Evolutionary conservation across 306 rosid genomes (phyloP).

Genomic region (Urtica urens): DNA sequence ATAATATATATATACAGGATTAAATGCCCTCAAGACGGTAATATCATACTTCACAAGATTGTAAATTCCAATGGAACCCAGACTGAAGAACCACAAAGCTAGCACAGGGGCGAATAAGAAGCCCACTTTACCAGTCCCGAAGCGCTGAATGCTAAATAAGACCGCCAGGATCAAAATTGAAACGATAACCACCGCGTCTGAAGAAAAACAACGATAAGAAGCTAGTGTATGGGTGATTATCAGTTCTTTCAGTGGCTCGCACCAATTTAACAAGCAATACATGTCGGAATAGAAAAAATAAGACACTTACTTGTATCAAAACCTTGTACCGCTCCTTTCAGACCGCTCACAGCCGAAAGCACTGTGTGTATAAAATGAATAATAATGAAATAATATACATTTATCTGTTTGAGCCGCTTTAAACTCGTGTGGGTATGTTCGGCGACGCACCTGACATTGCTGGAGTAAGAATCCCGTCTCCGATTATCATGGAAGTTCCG

Average conservation of each 20-base stretch:
- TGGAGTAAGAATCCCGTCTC: slow-evolving; percentile 94
- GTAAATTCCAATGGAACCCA: slow-evolving; percentile 79
- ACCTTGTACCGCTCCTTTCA: slow-evolving; percentile 56
- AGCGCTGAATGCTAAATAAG: slow-evolving; percentile 77
- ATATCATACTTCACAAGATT: slow-evolving; percentile 50
- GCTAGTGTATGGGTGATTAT: too few relatives aligned
- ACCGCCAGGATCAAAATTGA: slow-evolving; percentile 51
- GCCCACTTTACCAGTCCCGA: slow-evolving; percentile 86
- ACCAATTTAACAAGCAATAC: too few relatives aligned
- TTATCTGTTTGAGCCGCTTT: neutral
- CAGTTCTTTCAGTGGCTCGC: too few relatives aligned
- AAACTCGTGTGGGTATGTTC: neutral
- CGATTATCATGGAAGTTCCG: slow-evolving; percentile 96
- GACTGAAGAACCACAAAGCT: slow-evolving; percentile 84
- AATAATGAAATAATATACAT: neutral
- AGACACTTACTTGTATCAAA: slow-evolving; percentile 62
- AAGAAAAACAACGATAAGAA: slow-evolving; percentile 20
- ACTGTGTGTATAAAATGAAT: slow-evolving; percentile 42
- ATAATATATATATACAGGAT: slow-evolving; percentile 75
- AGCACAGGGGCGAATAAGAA: slow-evolving; percentile 80
- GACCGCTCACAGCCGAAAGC: slow-evolving; percentile 89
- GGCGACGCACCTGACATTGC: slow-evolving; percentile 73
- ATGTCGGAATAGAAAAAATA: slow-evolving; percentile 9
- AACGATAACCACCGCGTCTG: slow-evolving; percentile 63
- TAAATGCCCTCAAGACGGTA: slow-evolving; percentile 70